Conservation (phyloP, 352 stramenopile genomes). For the Phytophthora litchii region DNA sequence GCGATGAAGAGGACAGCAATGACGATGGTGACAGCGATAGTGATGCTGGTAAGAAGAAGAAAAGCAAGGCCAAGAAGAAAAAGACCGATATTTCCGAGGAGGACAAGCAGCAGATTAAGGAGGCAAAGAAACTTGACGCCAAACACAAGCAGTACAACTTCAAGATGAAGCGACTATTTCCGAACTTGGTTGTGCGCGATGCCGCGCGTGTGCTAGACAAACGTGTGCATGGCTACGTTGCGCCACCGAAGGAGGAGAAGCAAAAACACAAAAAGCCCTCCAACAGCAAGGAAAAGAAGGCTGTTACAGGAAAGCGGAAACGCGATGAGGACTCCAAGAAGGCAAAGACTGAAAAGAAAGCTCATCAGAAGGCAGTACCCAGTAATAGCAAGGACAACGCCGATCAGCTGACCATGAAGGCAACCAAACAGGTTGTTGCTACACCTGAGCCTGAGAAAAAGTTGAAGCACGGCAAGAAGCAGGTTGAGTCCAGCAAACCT, state of each 20-base stretch:
- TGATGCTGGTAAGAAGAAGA: conserved; percentile 25
- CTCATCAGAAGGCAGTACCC: conserved; percentile 32
- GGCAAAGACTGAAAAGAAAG: conserved; percentile 24
- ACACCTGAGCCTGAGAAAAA: conserved; percentile 28
- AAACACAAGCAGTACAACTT: conserved; percentile 91
- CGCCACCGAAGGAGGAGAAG: conserved; percentile 71
- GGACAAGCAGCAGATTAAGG: conserved; percentile 59
- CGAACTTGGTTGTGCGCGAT: conserved; percentile 80
- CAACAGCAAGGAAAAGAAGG: conserved; percentile 34
- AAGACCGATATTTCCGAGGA: conserved; percentile 47
- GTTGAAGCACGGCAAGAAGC: conserved; percentile 28
- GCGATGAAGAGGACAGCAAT: conserved; percentile 22
- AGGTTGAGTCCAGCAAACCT: conserved; percentile 6
- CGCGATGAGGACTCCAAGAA: conserved; percentile 25
- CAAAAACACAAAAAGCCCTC: conserved; percentile 23
- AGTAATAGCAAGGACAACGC: conserved; percentile 12
- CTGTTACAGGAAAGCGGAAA: conserved; percentile 34
- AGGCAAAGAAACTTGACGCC: conserved; percentile 68
- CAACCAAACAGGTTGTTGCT: conserved; percentile 2
- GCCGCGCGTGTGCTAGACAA: conserved; percentile 80
- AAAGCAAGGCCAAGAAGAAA: conserved; percentile 28
- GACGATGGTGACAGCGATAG: conserved; percentile 31
- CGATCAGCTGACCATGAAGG: conserved; percentile 18
- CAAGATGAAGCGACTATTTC: conserved; percentile 89
- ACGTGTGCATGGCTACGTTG: conserved; percentile 82